Evolutionary conservation across 805 yeast species (phyloP), one percentile per base, ranked within the genome.

Genomic region (Zygoascus ofunaensis): DNA sequence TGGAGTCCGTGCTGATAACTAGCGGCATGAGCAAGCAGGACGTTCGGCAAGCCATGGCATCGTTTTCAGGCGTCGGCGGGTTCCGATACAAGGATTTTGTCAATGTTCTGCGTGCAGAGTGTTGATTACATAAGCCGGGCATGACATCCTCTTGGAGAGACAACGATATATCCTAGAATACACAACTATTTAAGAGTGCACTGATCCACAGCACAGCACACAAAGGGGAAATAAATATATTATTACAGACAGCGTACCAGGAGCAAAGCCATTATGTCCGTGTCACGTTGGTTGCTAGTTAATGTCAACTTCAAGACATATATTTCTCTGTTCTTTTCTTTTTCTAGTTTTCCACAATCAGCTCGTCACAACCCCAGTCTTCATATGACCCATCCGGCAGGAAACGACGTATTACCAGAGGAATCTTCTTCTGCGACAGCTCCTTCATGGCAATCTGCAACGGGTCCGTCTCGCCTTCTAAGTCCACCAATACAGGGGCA

Each of bases 391-490:
- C 95, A 62, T 94, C 98, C 2, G 99, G 98, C 55, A 92, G 73
- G 61, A 87, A 94, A 66, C 99, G 76, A 74, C 99, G 79, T 40
- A 92, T 85, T 38, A 94, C 94, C 57, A 92, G 73, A 1, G 98
- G 99, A 46, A 94, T 87, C 64, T 89, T 92, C 65, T 85, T 80
- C 65, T 92, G 97, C 1, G 94, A 77, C 51, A 92, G 74, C 65
- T 92, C 99, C 65, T 94, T 92, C 86, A 87, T 82, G 49, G 99
- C 97, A 50, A 92, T 92, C 65, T 89, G 96, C 60, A 92, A 71
- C 12, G 99, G 98, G 63, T 92, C 99, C 2, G 98, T 94, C 65
- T 94, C 99, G 60, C 98, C 98, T 68, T 92, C 99, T 47, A 92
- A 77, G 60, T 94, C 98, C 35, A 92, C 98, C 60, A 92, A 75